Base-by-base conservation (phyloP, 1,284 basidiomycete species). In the Lentinus polychrous region DNA sequence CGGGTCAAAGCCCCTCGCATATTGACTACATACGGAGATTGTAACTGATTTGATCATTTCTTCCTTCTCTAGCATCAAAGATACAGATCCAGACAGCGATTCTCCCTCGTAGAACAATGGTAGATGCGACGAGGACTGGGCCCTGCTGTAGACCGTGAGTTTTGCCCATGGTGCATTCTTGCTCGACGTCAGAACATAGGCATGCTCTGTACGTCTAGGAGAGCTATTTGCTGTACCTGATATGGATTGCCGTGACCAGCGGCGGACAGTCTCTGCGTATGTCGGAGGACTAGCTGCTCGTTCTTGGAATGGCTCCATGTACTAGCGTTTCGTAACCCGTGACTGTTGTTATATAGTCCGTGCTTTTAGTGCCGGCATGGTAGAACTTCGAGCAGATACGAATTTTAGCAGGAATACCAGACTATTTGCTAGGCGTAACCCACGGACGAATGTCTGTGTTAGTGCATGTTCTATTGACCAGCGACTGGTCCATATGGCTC, bases 31-130 rank as follows among this genome's bases (percentile, higher is more conserved):
- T 43, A 74, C 76, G 45, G 66, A 60, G 43, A 78, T 56, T 0
- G 66, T 65, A 20, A 80, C 63, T 10, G 63, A 66, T 55, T 75
- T 77, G 49, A 74, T 60, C 3, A 66, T 65, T 46, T 75, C 73
- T 20, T 70, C 61, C 53, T 73, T 75, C 46, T 67, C 63, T 14
- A 75, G 58, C 41, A 74, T 66, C 15, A 79, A 53, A 43, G 69
- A 68, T 0, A 79, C 72, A 11, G 62, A 60, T 20, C 78, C 78
- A 2, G 63, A 58, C 40, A 81, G 66, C 14, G 54, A 52, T 54
- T 81, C 76, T 11, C 71, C 74, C 51, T 76, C 65, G 38, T 67
- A 56, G 49, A 74, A 74, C 10, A 65, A 52, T 11, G 75, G 76
- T 8, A 69, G 59, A 38, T 55, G 46, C 1, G 24, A 38, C 4